Conservation (phyloP, 2,329 filamentous ascomycete genomes). For the Stagonosporopsis vannaccii region DNA sequence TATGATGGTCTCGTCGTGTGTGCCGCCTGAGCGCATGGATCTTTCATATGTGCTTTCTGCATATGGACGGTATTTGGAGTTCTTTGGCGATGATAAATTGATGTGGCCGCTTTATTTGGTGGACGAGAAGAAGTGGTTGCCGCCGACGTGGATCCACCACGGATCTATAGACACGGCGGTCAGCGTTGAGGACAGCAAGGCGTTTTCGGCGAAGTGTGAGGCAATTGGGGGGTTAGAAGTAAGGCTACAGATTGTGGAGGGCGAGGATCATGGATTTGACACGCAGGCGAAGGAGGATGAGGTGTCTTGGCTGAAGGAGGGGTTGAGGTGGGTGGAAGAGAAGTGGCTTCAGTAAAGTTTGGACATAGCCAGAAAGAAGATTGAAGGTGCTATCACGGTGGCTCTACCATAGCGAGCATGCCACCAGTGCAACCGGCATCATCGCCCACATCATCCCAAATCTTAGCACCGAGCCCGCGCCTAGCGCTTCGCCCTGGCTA, state of each 20-base stretch:
- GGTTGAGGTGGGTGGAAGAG: conserved; percentile 35
- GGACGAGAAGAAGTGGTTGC: conserved; percentile 31
- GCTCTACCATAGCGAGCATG: not conserved
- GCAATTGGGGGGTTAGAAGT: conserved; percentile 26
- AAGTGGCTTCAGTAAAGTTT: conserved; percentile 27
- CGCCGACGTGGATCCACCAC: conserved; percentile 44
- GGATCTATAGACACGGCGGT: conserved; percentile 40
- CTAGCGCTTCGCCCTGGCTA: not conserved
- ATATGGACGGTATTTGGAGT: conserved; percentile 34
- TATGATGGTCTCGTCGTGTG: conserved; percentile 26
- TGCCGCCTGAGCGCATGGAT: conserved; percentile 26
- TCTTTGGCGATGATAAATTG: conserved; percentile 34
- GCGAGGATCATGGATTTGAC: conserved; percentile 46
- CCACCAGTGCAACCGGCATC: not conserved
- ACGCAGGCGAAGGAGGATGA: conserved; percentile 33
- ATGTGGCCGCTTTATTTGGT: conserved; percentile 39
- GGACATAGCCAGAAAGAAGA: not conserved
- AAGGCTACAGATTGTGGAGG: conserved; percentile 26
- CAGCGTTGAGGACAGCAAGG: conserved; percentile 32
- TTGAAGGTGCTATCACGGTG: not conserved
- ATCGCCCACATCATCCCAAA: not conserved
- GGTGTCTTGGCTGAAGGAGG: conserved; percentile 39
- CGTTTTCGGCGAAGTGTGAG: conserved; percentile 36
- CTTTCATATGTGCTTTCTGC: conserved; percentile 29
- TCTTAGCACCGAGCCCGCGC: not conserved